Evolutionary conservation across 192 early-diverging fungal species (phyloP), one percentile per base, ranked within the genome.

Genomic region (Entrophospora sp.): DNA sequence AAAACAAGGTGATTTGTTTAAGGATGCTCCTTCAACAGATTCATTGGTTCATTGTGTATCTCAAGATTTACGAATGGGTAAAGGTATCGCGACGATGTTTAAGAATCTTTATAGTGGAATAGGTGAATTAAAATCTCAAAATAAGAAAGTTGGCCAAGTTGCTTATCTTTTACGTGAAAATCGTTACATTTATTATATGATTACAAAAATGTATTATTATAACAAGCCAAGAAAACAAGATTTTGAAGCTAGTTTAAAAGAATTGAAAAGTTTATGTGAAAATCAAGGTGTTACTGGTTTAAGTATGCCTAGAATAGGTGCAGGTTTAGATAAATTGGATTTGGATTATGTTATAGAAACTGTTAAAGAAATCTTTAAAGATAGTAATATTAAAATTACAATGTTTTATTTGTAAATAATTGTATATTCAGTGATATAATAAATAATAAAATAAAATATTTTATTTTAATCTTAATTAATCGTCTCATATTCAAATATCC

Each of bases 141-240:
- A 62, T 32, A 67, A 67, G 28, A 28, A 40, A 16, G 64, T 70
- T 4, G 73, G 64, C 6, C 35, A 74, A 31, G 62, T n/a, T n/a
- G n/a, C n/a, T n/a, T n/a, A n/a, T n/a, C n/a, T n/a, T n/a, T n/a
- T n/a, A n/a, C n/a, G n/a, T 1, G 43, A 58, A 36, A 63, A 34
- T 35, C 64, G 46, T 14, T 59, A 63, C 37, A 64, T 70, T 24
- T 74, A 70, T 22, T 74, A 74, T 56, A 36, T 74, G 3, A 70
- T 70, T 5, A 67, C 73, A 20, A 61, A 64, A 27, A 46, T 43
- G 24, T 36, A 44, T 22, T 35, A 27, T 9, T 67, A 52, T 38
- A 56, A 67, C 22, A 51, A 58, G 37, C 51, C 73, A n/a, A 67
- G 18, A 8, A 28, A 59, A 5, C 52, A n/a, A 1, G 62, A 74